Percentiles rank a stretch among this genome's conserved stretches.
phyloP scores from a whole-genome alignment of 306 rosid genomes.

The Cucumis melo region DNA sequence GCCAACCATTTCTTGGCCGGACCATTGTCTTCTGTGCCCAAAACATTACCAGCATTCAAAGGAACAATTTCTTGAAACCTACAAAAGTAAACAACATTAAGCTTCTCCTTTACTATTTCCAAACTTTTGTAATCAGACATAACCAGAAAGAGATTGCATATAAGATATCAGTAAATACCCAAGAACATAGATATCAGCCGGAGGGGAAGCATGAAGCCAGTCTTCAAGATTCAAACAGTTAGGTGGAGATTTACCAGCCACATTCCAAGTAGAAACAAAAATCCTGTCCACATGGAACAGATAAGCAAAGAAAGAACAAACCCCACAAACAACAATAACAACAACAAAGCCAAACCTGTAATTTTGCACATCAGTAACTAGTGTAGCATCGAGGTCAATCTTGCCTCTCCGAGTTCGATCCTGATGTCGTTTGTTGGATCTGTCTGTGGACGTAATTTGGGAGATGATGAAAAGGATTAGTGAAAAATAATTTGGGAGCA shows the following conservation, averaged over 20 bases:
- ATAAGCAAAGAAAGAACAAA: conserved; percentile 1
- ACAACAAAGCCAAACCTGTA: conserved; percentile 37
- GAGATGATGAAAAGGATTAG: neutral
- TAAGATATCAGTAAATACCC: conserved; percentile 37
- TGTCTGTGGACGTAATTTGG: conserved; percentile 35
- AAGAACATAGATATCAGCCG: conserved; percentile 91
- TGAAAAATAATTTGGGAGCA: neutral
- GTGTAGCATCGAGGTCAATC: conserved; percentile 52
- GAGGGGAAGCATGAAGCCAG: conserved; percentile 95
- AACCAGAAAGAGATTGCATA: neutral
- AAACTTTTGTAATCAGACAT: neutral
- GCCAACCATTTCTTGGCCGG: conserved; percentile 97
- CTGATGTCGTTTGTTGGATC: conserved; percentile 48
- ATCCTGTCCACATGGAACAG: conserved; percentile 30
- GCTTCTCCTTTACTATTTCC: neutral
- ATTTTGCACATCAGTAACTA: conserved; percentile 52
- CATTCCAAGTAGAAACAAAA: conserved; percentile 95
- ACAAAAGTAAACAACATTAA: conserved; percentile 14
- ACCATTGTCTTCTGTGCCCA: conserved; percentile 96
- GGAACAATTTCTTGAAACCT: conserved; percentile 99
- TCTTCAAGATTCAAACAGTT: conserved; percentile 74
- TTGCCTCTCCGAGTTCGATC: conserved; percentile 59
- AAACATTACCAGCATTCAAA: conserved; percentile 94
- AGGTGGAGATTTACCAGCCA: conserved; percentile 94
- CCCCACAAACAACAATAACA: neutral